Evolutionary conservation across 2,329 filamentous ascomycete species (phyloP), one percentile per base, ranked within the genome.

Genomic region (Pseudopithomyces maydicus): DNA sequence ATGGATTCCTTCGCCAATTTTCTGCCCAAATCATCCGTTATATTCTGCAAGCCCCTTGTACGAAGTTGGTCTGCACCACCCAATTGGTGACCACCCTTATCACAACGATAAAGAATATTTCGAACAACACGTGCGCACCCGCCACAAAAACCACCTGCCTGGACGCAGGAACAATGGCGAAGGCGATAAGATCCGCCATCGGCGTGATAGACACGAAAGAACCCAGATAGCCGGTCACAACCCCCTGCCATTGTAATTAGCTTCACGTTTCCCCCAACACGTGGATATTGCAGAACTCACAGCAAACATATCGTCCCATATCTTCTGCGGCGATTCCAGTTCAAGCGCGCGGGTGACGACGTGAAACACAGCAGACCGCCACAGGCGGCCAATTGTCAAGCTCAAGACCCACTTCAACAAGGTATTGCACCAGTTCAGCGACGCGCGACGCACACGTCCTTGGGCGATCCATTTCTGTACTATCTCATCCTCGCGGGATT

Each of bases 401-500:
- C 58, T 52, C 11, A 65, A 32, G 2, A 58, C 33, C 62, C 58
- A 63, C 55, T 65, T 65, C 12, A 63, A 35, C 15, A 65, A 57
- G 2, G 61, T 63, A 32, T 63, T 63, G 22, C 61, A 55, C 54
- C 58, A 62, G 44, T 58, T 63, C 22, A 65, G 45, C 19, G 58
- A 63, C 6, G 62, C 56, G 7, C 62, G 61, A 3, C 52, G 50
- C 0, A 63, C 58, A 48, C 55, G 49, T 1, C 61, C 61, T 33
- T 63, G 58, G 38, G 61, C 60, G 39, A 63, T 59, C 62, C 58
- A 62, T 41, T 58, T 63, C 53, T 63, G 56, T 6, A 64, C 62
- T 1, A 64, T 52, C 22, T 59, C 60, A 55, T 64, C 62, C 32
- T 64, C 59, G 12, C 61, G 53, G 45, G 56, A 54, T 38, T 64